These are phyloP conservation scores for Physcia stellaris DNA, from an alignment of 495 filamentous ascomycete species.

Conservation along the genomic window DNA sequence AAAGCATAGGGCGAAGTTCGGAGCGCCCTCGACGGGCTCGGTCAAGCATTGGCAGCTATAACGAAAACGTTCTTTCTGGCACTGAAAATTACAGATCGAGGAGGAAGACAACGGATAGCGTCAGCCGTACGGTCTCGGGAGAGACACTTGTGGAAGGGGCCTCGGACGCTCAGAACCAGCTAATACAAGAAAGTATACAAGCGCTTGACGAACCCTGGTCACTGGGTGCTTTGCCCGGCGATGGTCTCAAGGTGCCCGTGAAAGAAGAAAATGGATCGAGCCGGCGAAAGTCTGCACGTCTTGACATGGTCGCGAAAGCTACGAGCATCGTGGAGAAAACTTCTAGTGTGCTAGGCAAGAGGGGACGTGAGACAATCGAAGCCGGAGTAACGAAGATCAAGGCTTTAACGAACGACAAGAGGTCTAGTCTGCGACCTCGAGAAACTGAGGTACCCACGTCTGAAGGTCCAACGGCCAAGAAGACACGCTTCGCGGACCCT, in stretches of 20 bases:
- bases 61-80: conserved; percentile 36
- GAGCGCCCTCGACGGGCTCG: conserved; percentile 31
- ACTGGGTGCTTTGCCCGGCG: conserved; percentile 21
- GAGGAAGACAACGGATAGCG: conserved; percentile 18
- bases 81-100: conserved; percentile 25
- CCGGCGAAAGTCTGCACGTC: conserved; percentile 25
- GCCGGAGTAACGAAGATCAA: conserved; percentile 26
- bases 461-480: conserved; percentile 30
- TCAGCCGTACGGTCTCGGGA: conserved; percentile 28
- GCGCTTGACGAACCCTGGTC: conserved; percentile 31
- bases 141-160: conserved; percentile 25
- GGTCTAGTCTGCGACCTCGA: conserved; percentile 29
- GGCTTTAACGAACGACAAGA: conserved; percentile 18
- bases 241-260: conserved; percentile 20
- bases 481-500: conserved; percentile 34
- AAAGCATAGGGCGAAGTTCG: conserved; percentile 2
- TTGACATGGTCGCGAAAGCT: conserved; percentile 30
- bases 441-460: conserved; percentile 14
- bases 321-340: conserved; percentile 30
- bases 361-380: conserved; percentile 30
- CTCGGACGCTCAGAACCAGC: conserved; percentile 24
- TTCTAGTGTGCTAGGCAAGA: conserved; percentile 40
- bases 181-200: conserved; percentile 30
- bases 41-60: conserved; percentile 36
- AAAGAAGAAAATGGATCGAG: conserved; percentile 16